Percentiles rank a stretch among this genome's conserved stretches.
phyloP scores from a whole-genome alignment of 306 rosid species.

The Cucumis hystrix region DNA sequence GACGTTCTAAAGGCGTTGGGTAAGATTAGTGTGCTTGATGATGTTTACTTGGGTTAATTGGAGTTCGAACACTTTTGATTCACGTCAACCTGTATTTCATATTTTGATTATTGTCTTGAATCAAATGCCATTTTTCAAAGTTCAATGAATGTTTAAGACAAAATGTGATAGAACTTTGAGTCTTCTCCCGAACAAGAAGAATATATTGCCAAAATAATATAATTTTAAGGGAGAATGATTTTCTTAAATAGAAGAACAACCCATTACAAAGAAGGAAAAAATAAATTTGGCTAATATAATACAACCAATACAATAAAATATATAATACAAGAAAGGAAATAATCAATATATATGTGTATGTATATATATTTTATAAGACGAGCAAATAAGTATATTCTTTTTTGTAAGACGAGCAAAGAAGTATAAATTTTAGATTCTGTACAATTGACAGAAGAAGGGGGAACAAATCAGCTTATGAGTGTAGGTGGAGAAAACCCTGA shows the following conservation, averaged over 20 bases:
- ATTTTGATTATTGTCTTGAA: not conserved
- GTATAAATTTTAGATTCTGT: not conserved
- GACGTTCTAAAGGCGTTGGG: slow-evolving; percentile 99
- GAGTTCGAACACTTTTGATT: not conserved
- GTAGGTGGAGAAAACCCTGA: not conserved
- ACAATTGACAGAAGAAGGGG: not conserved
- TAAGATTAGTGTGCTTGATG: slow-evolving; percentile 22
- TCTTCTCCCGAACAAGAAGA: not conserved
- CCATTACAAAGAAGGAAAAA: no score
- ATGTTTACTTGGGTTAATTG: not conserved
- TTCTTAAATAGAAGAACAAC: no score
- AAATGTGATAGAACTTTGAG: not conserved
- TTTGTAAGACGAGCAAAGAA: not conserved
- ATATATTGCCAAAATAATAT: no score
- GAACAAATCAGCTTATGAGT: not conserved
- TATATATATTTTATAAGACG: no score
- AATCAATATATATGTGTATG: no score
- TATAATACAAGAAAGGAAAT: no score
- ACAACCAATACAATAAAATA: no score
- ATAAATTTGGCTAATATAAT: no score
- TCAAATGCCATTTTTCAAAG: not conserved
- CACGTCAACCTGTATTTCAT: not conserved
- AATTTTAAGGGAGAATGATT: no score
- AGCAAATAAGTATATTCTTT: not conserved
- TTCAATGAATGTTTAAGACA: not conserved